phyloP scores from a whole-genome alignment of 371 early-diverging fungal species.

The Apophysomyces trapeziformis region DNA sequence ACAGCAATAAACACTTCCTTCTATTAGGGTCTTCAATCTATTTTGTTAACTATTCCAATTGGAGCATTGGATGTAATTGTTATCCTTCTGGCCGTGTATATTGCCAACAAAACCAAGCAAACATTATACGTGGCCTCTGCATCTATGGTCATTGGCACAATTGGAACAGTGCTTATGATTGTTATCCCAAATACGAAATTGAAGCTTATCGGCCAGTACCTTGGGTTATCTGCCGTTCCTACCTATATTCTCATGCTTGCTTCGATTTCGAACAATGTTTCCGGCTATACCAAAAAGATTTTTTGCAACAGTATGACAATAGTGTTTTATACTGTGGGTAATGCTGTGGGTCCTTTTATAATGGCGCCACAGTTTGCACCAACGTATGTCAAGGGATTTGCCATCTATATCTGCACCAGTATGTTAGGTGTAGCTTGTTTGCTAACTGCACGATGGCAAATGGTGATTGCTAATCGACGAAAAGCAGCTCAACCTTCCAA shows the following conservation, averaged over 20 bases:
- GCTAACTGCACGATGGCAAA: constrained; percentile 23
- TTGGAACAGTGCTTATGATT: constrained; percentile 18
- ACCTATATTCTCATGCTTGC: constrained; percentile 20
- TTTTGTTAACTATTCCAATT: constrained; percentile 12
- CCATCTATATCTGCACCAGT: constrained; percentile 20
- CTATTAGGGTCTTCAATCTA: constrained; percentile 7
- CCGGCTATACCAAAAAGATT: constrained; percentile 17
- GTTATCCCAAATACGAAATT: constrained; percentile 16
- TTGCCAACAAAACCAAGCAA: constrained; percentile 7
- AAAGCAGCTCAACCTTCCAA: constrained; percentile 17
- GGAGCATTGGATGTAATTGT: constrained; percentile 18
- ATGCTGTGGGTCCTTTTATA: constrained; percentile 28
- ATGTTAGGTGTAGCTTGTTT: constrained; percentile 18
- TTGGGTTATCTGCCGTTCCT: constrained; percentile 12
- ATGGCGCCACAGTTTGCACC: constrained; percentile 23
- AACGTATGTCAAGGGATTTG: constrained; percentile 20
- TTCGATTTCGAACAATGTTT: constrained; percentile 13
- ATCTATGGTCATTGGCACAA: constrained; percentile 8
- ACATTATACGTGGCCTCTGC: constrained; percentile 12
- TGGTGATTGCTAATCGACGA: constrained; percentile 27
- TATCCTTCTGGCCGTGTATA: constrained; percentile 13
- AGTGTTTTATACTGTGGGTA: constrained; percentile 21
- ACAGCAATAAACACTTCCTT: no score
- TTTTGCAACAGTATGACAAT: constrained; percentile 1
- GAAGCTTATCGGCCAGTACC: constrained; percentile 18